Evolutionary conservation across 805 yeast genomes (phyloP).

Genomic region (Ogataea neopini): DNA sequence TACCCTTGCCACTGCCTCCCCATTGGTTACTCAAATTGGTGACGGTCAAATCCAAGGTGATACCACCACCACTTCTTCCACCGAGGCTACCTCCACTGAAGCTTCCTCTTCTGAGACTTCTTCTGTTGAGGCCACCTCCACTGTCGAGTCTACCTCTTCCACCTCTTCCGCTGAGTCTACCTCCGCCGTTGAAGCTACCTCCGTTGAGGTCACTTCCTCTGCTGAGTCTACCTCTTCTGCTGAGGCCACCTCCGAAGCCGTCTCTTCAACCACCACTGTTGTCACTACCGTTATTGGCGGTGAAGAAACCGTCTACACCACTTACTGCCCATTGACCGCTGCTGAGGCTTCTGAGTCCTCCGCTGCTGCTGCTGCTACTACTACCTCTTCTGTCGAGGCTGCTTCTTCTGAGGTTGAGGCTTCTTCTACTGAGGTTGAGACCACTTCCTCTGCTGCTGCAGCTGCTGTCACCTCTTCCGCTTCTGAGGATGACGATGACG

Average conservation of each 20-base stretch:
- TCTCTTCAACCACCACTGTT: slow-evolving; percentile 11
- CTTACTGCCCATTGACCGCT: slow-evolving; percentile 22
- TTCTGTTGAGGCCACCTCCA: slow-evolving; percentile 7
- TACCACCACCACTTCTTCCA: slow-evolving; percentile 9
- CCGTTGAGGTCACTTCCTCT: not conserved
- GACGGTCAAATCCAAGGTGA: slow-evolving; percentile 28
- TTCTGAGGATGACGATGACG: slow-evolving; percentile 13
- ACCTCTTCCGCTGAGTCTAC: slow-evolving; percentile 6
- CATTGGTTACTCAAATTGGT: slow-evolving; percentile 24
- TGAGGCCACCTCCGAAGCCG: slow-evolving; percentile 1
- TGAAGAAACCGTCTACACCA: slow-evolving; percentile 23
- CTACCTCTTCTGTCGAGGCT: slow-evolving; percentile 7
- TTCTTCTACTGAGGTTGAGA: slow-evolving; percentile 7
- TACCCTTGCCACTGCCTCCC: slow-evolving; percentile 18
- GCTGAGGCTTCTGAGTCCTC: slow-evolving; percentile 9
- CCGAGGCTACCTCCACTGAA: slow-evolving; percentile 15
- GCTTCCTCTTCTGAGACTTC: slow-evolving; percentile 11
- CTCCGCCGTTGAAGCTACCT: slow-evolving; percentile 8
- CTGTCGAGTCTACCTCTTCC: slow-evolving; percentile 12
- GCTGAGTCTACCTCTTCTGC: slow-evolving; percentile 10
- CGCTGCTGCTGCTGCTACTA: slow-evolving; percentile 16
- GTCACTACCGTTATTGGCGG: slow-evolving; percentile 19
- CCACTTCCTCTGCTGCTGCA: slow-evolving; percentile 12
- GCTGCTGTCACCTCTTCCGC: slow-evolving; percentile 2
- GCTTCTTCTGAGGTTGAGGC: slow-evolving; percentile 13